phyloP scores from a whole-genome alignment of 2,329 filamentous ascomycete species.

The Lachnellula suecica region DNA sequence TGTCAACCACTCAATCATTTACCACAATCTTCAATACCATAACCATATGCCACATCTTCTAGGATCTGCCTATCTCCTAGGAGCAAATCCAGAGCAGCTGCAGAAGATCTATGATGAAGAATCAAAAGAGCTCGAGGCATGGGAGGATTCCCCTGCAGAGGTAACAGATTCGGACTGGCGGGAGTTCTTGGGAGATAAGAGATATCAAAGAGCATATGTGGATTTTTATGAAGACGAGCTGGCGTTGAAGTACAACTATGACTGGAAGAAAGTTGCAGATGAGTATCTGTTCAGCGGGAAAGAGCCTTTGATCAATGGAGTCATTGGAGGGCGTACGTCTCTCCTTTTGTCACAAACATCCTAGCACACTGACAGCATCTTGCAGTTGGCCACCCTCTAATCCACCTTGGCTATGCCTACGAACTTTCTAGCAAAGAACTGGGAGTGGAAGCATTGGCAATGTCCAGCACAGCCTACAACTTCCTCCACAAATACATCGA shows the following conservation, averaged over 20 bases:
- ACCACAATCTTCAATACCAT: constrained; percentile 70
- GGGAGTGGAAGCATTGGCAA: constrained; percentile 81
- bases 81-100: constrained; percentile 70
- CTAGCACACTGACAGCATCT: constrained; percentile 3
- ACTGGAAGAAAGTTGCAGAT: constrained; percentile 77
- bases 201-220: constrained; percentile 85
- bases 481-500: constrained; percentile 69
- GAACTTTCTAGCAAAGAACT: constrained; percentile 84
- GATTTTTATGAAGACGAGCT: constrained; percentile 96
- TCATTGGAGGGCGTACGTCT: constrained; percentile 73
- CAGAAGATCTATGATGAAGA: constrained; percentile 80
- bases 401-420: constrained; percentile 91
- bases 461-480: constrained; percentile 60
- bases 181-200: constrained; percentile 74
- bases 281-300: constrained; percentile 75
- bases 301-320: constrained; percentile 75
- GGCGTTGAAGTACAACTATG: constrained; percentile 67
- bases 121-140: constrained; percentile 69
- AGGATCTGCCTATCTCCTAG: constrained; percentile 81
- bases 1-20: constrained; percentile 82
- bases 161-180: constrained; percentile 83
- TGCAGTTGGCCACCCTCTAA: constrained; percentile 86
- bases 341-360: constrained; percentile 27
- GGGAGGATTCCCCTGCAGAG: constrained; percentile 82
- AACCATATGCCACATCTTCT: constrained; percentile 85